Evolutionary conservation across 495 filamentous ascomycete species (phyloP), one percentile per base, ranked within the genome.

Genomic region (Melanomma pulvis-pyrius): DNA sequence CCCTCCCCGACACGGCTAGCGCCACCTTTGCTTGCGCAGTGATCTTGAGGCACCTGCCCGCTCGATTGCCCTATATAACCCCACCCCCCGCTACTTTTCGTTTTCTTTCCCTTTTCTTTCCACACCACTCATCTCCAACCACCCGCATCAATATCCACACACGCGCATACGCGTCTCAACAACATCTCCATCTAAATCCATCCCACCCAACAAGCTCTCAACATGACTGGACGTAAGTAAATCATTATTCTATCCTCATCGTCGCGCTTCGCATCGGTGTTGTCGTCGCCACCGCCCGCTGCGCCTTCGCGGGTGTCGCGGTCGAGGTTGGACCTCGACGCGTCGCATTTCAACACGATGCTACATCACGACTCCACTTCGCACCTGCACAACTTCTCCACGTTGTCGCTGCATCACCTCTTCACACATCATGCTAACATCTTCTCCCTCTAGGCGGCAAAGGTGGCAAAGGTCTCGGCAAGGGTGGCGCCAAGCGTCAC

Each of bases 401-500:
- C 48, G 52, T 49, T 53, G 50, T 70, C 61, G 44, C 70, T 71
- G 60, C 44, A 65, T 50, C 0, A 49, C 26, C 36, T 48, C 41
- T 19, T 48, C 47, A n/a, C 24, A 66, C 65, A 75, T 13, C 36
- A 68, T 67, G 59, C 71, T 74, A 72, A 74, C 66, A 62, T 56
- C 1, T 61, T 59, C 73, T 70, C 48, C 61, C 73, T 67, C 30
- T 51, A 78, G 76, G 75, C 65, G 76, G 76, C 70, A 78, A 78
- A 83, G 93, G 93, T 79, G 93, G 93, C 80, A 88, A 88, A 75
- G 86, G 86, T 74, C 86, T 88, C 78, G 86, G 86, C 75, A 97
- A 97, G 83, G 93, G 93, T 77, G 92, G 96, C 74, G 93, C 93
- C 83, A 97, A 97, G 90, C 93, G 93, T 81, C 92, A 97, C 81